Base-by-base conservation (phyloP, 129 eudicot genomes). In the Flaveria ramosissima region DNA sequence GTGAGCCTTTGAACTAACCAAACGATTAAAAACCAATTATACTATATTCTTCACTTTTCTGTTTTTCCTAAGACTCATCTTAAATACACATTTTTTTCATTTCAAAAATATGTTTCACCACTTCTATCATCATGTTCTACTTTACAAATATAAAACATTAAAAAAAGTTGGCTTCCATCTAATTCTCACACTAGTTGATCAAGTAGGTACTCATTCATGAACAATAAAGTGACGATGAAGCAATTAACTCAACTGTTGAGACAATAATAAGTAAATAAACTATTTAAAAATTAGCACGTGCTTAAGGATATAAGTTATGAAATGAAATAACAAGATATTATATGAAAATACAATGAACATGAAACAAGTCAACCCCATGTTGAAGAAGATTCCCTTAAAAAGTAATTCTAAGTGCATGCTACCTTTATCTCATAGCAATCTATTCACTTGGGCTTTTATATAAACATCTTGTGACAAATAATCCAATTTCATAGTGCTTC, bases 321-420 rank as follows among this genome's bases (percentile, higher is more conserved):
- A 73, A 59, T 67, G 6, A n/a, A 32, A 20, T 55, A 57, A 47
- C n/a, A 70, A 47, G 39, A 20, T 57, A 20, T 57, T 59, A 17
- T 20, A 77, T 23, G 74, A 83, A 71, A 73, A 75, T 83, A 73
- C 78, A 74, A 79, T 64, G 71, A 74, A 74, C 60, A 74, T 71
- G 79, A 64, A 71, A 57, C 82, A 71, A 71, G 84, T 84, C 84
- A 76, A 76, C 68, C 43, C 65, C 65, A 32, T 32, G 32, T 72
- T 60, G 62, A 70, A 30, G 77, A 70, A 59, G 27, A 78, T 19
- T 64, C 24, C 4, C 5, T 8, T 8, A 32, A 46, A 71, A 62
- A 65, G 41, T 73, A 73, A 7, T 51, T 23, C 39, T 64, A 65
- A 80, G 83, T 80, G 62, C 64, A 39, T 15, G 56, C 6, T 50